Conservation (phyloP, 202 grass and related monocot genomes). For the Musa balbisiana region DNA sequence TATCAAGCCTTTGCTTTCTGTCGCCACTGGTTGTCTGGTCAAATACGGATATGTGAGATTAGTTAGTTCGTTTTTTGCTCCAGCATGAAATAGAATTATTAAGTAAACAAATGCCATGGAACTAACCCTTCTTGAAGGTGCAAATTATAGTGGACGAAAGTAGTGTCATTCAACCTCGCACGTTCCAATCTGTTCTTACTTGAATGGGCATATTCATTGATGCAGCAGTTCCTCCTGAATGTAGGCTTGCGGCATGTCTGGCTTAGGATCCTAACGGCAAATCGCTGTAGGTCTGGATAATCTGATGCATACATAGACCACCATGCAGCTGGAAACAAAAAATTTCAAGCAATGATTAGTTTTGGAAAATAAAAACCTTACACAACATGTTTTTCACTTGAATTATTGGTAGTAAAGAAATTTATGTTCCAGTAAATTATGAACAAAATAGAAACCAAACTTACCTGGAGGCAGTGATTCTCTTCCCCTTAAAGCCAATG, state of each 20-base stretch:
- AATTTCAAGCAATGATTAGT: background rate
- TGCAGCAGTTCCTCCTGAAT: background rate
- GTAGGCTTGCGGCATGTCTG: constrained; percentile 21
- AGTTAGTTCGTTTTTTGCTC: background rate
- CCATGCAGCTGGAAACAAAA: constrained; percentile 15
- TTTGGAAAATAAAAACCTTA: background rate
- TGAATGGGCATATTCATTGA: background rate
- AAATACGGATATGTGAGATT: background rate
- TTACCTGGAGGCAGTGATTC: constrained; percentile 25
- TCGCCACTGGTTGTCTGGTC: constrained; percentile 1
- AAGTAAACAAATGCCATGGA: background rate
- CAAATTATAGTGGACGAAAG: constrained; percentile 23
- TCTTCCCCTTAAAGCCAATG: constrained; percentile 22
- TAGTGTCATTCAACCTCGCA: constrained; percentile 14
- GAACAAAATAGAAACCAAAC: background rate
- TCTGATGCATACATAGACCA: constrained; percentile 24
- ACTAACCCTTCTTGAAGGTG: constrained; percentile 17
- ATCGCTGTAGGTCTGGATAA: constrained; percentile 20
- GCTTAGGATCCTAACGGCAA: constrained; percentile 26
- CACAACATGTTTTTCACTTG: no score
- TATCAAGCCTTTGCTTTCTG: constrained; percentile 2
- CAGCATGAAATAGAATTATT: background rate
- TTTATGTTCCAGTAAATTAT: no score
- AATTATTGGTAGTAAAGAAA: no score
- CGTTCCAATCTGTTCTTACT: constrained; percentile 19